Evolutionary conservation across 805 yeast species (phyloP).

Genomic region (Saccharomycopsis fibuligera): DNA sequence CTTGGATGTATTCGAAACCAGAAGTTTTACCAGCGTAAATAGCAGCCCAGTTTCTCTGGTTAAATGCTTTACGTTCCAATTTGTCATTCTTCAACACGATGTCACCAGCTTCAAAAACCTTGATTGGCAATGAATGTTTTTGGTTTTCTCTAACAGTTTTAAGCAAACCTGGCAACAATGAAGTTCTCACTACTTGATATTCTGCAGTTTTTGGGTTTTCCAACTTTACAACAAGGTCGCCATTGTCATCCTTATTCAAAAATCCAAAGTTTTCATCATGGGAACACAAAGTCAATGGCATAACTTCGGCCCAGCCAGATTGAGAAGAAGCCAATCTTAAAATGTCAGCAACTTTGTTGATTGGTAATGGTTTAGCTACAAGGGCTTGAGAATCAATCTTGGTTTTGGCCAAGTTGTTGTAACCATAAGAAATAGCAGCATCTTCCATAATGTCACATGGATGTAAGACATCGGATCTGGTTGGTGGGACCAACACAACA

Average conservation of each 20-base stretch:
- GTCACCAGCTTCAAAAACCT: slow-evolving; percentile 93
- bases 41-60: slow-evolving; percentile 94
- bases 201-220: slow-evolving; percentile 96
- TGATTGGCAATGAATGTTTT: slow-evolving; percentile 90
- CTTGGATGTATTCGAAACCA: slow-evolving; percentile 92
- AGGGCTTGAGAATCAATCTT: slow-evolving; percentile 71
- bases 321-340: slow-evolving; percentile 86
- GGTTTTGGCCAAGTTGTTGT: slow-evolving; percentile 76
- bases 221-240: slow-evolving; percentile 74
- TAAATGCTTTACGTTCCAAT: slow-evolving; percentile 82
- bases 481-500: slow-evolving; percentile 76
- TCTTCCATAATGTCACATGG: slow-evolving; percentile 99
- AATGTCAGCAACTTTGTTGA: slow-evolving; percentile 87
- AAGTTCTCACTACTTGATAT: slow-evolving; percentile 96
- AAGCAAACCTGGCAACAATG: slow-evolving; percentile 87
- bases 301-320: slow-evolving; percentile 92
- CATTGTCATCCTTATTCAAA: slow-evolving; percentile 68
- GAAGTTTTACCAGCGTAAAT: slow-evolving; percentile 90
- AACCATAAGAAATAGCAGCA: slow-evolving; percentile 94
- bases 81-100: slow-evolving; percentile 76
- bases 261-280: slow-evolving; percentile 94
- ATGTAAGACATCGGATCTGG: slow-evolving; percentile 93
- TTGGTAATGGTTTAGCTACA: slow-evolving; percentile 81
- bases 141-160: slow-evolving; percentile 95
- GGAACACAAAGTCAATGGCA: slow-evolving; percentile 93